Base-by-base conservation (phyloP, 2,329 filamentous ascomycete species). In the Colletotrichum sp. region DNA sequence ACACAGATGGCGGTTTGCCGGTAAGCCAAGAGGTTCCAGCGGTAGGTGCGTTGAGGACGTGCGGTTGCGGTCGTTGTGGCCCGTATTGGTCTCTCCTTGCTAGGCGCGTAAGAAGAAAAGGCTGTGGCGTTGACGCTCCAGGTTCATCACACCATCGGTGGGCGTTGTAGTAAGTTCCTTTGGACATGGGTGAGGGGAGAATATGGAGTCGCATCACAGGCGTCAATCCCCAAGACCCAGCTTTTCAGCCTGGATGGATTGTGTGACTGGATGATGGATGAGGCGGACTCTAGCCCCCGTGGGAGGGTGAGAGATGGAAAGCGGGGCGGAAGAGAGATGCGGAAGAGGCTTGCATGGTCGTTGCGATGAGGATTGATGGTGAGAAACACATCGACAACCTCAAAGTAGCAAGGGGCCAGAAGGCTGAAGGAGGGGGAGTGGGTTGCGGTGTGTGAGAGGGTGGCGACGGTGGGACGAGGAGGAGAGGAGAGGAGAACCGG, bases 331-430 rank as follows among this genome's bases (percentile, higher is more conserved):
- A 36, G 63, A 28, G 63, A 34, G n/a, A 44, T 68, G 55, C 63
- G 69, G 63, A 72, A 72, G 52, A 36, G 69, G 69, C 73, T 76
- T 76, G 64, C 73, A 76, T 49, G 49, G 26, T 72, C 32, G 63
- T 63, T 67, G 18, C 69, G 36, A 68, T 72, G 69, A 67, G 65
- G 52, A 67, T 39, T 60, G 62, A 59, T 12, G 49, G 21, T 18
- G 52, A 63, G 34, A 73, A 30, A 26, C 34, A 30, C 32, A 24
- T 52, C 60, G 16, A 18, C 44, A 52, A 52, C n/a, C 44, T 52
- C 44, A 18, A 13, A 21, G 44, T 52, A 52, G 28, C 26, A 34
- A 30, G 57, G 26, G 12, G 57, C 9, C 21, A n/a, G 18, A 34
- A 32, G 21, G 59, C 59, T 62, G 59, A 55, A 32, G 57, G 64